These are phyloP conservation scores for Penicillium hordei DNA, from an alignment of 2,329 filamentous ascomycete genomes.

Conservation along the genomic window DNA sequence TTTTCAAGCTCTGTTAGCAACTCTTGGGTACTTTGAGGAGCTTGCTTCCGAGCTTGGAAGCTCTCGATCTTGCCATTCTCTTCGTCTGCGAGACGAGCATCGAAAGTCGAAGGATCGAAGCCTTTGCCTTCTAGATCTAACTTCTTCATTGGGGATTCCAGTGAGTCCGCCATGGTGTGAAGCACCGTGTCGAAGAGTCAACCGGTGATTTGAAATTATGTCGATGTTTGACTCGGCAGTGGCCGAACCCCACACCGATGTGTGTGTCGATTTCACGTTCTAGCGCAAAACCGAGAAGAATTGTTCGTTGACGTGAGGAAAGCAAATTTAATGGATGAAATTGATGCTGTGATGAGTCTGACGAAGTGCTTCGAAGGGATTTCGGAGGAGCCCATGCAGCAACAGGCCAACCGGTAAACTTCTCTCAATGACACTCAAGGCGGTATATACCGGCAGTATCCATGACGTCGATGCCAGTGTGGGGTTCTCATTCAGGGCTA, in stretches of 20 bases:
- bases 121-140: slow-evolving; percentile 28
- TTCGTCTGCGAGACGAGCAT: slow-evolving; percentile 33
- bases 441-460: slow-evolving; percentile 27
- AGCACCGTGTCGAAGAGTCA: not conserved
- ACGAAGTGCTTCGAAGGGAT: not conserved
- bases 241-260: slow-evolving; percentile 14
- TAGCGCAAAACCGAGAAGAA: not conserved
- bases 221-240: slow-evolving; percentile 11
- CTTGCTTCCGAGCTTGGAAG: slow-evolving; percentile 44
- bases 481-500: no score
- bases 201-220: not conserved
- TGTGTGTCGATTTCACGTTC: not conserved
- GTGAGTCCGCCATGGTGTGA: slow-evolving; percentile 27
- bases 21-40: slow-evolving; percentile 53
- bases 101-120: slow-evolving; percentile 27
- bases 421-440: slow-evolving; percentile 8
- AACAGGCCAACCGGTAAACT: not conserved
- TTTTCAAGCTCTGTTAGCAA: slow-evolving; percentile 71
- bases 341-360: not conserved
- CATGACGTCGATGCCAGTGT: slow-evolving; percentile 23
- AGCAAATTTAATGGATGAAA: not conserved
- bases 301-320: not conserved
- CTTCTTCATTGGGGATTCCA: slow-evolving; percentile 30
- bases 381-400: not conserved
- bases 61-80: slow-evolving; percentile 33